A percentile compares a stretch with the other conserved stretches of the same genome.
These are phyloP conservation scores for Silene conica DNA, from an alignment of 148 eudicot species.

Conservation along the genomic window DNA sequence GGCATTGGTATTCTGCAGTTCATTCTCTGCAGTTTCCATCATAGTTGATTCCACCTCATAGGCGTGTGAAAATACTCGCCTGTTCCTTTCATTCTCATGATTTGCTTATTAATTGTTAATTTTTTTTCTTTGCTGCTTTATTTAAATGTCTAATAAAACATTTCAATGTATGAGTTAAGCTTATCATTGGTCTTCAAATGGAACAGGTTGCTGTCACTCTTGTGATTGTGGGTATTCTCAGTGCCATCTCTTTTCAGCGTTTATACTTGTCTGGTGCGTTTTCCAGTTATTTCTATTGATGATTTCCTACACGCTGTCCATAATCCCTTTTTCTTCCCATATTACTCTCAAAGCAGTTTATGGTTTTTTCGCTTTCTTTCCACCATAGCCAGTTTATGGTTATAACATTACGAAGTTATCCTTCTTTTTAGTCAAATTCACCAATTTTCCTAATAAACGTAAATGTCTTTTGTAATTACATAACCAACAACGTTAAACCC, in stretches of 20 bases:
- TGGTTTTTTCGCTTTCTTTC: background rate
- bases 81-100: background rate
- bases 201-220: constrained; percentile 57
- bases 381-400: background rate
- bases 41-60: background rate
- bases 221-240: constrained; percentile 45
- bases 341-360: background rate
- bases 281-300: background rate
- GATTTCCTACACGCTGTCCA: background rate
- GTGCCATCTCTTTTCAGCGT: constrained; percentile 47
- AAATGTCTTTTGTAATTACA: background rate
- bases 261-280: constrained; percentile 53
- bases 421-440: background rate
- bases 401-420: no score
- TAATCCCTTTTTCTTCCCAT: background rate
- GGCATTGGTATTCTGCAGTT: background rate
- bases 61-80: background rate
- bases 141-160: background rate
- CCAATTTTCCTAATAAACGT: background rate
- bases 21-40: background rate
- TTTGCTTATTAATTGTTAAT: constrained; percentile 1
- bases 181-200: constrained; percentile 11
- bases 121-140: background rate
- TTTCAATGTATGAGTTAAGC: background rate
- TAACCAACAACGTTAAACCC: no score